Conservation (phyloP, 2,329 filamentous ascomycete genomes). For the Lizonia empirigonia region DNA sequence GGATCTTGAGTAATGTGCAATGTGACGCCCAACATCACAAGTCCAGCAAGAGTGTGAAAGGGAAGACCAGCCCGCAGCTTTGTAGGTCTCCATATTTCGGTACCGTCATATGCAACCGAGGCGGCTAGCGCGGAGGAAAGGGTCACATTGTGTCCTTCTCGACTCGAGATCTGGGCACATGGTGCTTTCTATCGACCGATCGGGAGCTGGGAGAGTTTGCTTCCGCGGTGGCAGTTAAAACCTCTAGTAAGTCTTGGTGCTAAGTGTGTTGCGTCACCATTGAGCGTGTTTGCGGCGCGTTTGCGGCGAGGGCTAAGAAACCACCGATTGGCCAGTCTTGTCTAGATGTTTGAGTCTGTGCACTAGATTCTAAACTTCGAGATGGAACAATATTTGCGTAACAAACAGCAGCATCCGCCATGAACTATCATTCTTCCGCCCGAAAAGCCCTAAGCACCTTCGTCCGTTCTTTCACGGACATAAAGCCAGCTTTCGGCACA, state of each 20-base stretch:
- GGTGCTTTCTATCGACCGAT: constrained; percentile 7
- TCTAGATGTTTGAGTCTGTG: constrained; percentile 7
- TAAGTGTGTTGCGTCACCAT: constrained; percentile 17
- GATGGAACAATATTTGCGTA: background rate
- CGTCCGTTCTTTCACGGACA: constrained; percentile 23
- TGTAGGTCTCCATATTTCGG: background rate
- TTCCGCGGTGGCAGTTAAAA: constrained; percentile 10
- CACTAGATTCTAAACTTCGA: constrained; percentile 8
- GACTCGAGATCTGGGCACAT: constrained; percentile 12
- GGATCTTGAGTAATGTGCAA: background rate
- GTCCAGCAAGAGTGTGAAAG: background rate
- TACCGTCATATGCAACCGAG: constrained; percentile 42
- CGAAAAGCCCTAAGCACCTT: constrained; percentile 31
- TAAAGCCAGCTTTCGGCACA: constrained; percentile 4
- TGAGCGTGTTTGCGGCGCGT: constrained; percentile 2
- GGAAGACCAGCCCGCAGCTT: background rate
- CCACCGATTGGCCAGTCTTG: constrained; percentile 12
- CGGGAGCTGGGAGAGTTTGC: constrained; percentile 1
- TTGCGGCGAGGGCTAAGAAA: constrained; percentile 4
- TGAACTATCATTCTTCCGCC: constrained; percentile 39
- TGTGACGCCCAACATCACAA: background rate
- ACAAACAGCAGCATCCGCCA: constrained; percentile 17
- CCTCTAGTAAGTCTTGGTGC: constrained; percentile 8
- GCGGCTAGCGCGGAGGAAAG: constrained; percentile 24
- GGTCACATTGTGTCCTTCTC: constrained; percentile 22